phyloP scores from a whole-genome alignment of 768 basidiomycete genomes.

The Russula abietina region DNA sequence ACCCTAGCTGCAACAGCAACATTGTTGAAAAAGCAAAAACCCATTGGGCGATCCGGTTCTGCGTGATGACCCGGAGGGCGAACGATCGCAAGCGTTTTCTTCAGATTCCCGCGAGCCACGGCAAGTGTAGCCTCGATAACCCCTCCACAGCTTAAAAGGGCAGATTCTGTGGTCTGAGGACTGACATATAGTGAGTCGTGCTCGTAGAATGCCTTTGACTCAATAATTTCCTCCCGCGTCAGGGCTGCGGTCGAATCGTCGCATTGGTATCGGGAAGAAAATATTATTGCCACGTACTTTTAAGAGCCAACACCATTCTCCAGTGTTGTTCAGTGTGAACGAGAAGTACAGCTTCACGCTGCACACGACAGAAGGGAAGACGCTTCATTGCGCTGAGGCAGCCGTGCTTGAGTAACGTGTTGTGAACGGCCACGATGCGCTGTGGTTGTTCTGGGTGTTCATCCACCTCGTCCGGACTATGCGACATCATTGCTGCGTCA shows the following conservation, averaged over 20 bases:
- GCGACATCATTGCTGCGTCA: conserved; percentile 79
- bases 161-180: conserved; percentile 75
- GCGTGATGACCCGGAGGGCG: conserved; percentile 98
- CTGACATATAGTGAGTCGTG: conserved; percentile 90
- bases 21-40: conserved; percentile 99
- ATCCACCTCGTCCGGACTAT: conserved; percentile 55
- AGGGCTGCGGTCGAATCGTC: conserved; percentile 45
- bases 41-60: conserved; percentile 97
- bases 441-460: conserved; percentile 75
- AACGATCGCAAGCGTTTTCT: conserved; percentile 91
- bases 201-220: conserved; percentile 80
- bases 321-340: conserved; percentile 91
- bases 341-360: conserved; percentile 72
- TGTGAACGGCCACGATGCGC: conserved; percentile 74
- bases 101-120: conserved; percentile 72
- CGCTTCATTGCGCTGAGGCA: conserved; percentile 68
- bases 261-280: conserved; percentile 22
- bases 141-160: conserved; percentile 87
- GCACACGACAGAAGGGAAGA: conserved; percentile 68
- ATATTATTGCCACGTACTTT: conserved; percentile 4
- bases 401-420: conserved; percentile 52
- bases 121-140: conserved; percentile 86
- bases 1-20: conserved; percentile 88
- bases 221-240: conserved; percentile 64
- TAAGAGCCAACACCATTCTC: conserved; percentile 69